A percentile compares a stretch with the other conserved stretches of the same genome.
phyloP scores from a whole-genome alignment of 164 flowering plant species.

The Warburgia ugandensis region DNA sequence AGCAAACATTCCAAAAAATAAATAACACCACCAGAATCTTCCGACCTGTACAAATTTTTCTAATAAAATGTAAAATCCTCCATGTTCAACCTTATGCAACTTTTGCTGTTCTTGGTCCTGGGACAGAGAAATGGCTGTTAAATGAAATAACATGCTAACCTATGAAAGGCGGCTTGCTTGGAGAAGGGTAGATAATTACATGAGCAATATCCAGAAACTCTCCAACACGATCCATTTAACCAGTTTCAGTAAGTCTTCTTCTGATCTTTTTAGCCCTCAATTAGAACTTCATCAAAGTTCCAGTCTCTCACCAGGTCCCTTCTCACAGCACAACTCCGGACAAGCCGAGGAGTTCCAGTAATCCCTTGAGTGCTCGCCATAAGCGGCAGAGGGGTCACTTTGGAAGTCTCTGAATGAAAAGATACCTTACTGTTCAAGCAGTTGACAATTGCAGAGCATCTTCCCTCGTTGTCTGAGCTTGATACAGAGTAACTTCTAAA shows the following conservation, averaged over 20 bases:
- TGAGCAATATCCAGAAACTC: background rate
- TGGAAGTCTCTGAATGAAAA: constrained; percentile 40
- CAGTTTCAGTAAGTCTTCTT: too few species aligned
- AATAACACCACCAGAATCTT: too few species aligned
- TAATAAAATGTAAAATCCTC: too few species aligned
- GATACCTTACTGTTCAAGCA: constrained; percentile 44
- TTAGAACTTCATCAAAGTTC: constrained; percentile 65
- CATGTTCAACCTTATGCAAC: too few species aligned
- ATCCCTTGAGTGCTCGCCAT: constrained; percentile 26
- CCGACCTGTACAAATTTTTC: too few species aligned
- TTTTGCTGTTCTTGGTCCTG: too few species aligned
- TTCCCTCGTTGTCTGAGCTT: constrained; percentile 72
- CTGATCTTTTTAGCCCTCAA: constrained; percentile 45
- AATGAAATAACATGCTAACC: too few species aligned
- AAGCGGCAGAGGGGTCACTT: constrained; percentile 73
- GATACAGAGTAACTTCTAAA: constrained; percentile 86
- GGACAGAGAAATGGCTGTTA: too few species aligned
- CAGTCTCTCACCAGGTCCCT: constrained; percentile 87
- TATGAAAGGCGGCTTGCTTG: too few species aligned
- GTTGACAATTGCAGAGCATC: constrained; percentile 60
- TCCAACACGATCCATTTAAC: too few species aligned
- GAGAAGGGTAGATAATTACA: background rate
- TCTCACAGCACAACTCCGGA: constrained; percentile 78
- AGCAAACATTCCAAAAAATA: too few species aligned
- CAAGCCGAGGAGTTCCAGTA: constrained; percentile 60